Percentiles rank a stretch among this genome's conserved stretches.
Evolutionary conservation across 2,329 filamentous ascomycete species (phyloP).

Genomic region (Cladosporium sp.): DNA sequence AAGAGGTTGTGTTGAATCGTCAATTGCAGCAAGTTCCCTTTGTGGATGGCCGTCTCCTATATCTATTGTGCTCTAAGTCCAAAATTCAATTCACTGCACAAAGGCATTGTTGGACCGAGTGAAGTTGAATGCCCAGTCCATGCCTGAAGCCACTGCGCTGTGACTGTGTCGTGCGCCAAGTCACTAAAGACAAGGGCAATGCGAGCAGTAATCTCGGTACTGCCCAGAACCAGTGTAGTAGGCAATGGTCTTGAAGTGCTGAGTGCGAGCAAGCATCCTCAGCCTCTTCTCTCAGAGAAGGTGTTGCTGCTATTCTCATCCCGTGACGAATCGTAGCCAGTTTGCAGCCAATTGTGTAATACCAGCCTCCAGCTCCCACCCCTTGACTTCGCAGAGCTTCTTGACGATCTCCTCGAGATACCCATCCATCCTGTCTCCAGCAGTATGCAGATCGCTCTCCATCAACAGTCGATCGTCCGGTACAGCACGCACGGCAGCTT

Average conservation of each 20-base stretch:
- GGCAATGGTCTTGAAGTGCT: too few species aligned
- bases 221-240: too few species aligned
- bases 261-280: too few species aligned
- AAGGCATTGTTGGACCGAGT: neutral
- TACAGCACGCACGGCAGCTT: slow-evolving; percentile 62
- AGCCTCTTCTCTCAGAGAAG: neutral
- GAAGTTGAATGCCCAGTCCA: too few species aligned
- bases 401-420: slow-evolving; percentile 68
- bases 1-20: too few species aligned
- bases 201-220: too few species aligned
- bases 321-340: slow-evolving; percentile 64
- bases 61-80: too few species aligned
- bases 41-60: too few species aligned
- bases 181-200: too few species aligned
- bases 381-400: slow-evolving; percentile 70
- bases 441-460: slow-evolving; percentile 84
- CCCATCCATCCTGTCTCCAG: slow-evolving; percentile 73
- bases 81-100: neutral
- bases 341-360: slow-evolving; percentile 63
- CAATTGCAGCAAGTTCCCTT: too few species aligned
- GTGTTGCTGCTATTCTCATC: neutral
- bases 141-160: too few species aligned
- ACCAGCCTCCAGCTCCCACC: slow-evolving; percentile 69
- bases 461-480: slow-evolving; percentile 75
- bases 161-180: too few species aligned